Conservation (phyloP, 23 red algal species). For the Gracilaria gracilis region DNA sequence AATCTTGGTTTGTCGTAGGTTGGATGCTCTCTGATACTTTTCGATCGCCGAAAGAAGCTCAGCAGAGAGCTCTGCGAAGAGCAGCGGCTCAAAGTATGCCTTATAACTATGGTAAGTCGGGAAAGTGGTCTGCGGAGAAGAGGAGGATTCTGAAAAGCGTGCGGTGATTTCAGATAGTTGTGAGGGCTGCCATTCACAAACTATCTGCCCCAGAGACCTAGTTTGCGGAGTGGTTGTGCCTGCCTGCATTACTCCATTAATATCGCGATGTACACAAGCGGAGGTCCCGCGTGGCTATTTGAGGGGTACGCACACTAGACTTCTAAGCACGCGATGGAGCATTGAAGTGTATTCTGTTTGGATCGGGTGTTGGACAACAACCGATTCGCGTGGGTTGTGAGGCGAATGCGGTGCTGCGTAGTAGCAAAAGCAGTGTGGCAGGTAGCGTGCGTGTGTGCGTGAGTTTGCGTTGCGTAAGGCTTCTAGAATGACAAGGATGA, state of each 20-base stretch:
- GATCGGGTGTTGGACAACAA: constrained; percentile 50
- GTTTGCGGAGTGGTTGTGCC: constrained; percentile 47
- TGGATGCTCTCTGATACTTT: constrained; percentile 68
- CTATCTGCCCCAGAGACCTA: constrained; percentile 68
- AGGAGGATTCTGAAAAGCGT: constrained; percentile 48
- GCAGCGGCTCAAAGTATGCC: constrained; percentile 84
- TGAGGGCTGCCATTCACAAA: constrained; percentile 68
- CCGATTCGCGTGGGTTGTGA: constrained; percentile 21
- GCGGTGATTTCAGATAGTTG: constrained; percentile 48
- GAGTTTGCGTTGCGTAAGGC: constrained; percentile 17
- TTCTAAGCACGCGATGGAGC: constrained; percentile 39
- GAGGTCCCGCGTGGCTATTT: constrained; percentile 36
- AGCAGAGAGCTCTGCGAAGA: constrained; percentile 77
- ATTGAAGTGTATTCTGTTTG: constrained; percentile 48
- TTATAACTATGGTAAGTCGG: constrained; percentile 71
- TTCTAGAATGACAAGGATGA: constrained; percentile 40
- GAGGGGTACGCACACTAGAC: constrained; percentile 22
- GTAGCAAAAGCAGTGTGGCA: constrained; percentile 6
- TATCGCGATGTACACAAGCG: constrained; percentile 38
- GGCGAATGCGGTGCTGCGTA: constrained; percentile 8
- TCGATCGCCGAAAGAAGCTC: constrained; percentile 72
- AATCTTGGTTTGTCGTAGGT: constrained; percentile 40
- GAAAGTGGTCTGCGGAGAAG: constrained; percentile 66
- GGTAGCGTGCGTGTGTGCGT: neutral
- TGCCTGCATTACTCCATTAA: constrained; percentile 72